phyloP scores from a whole-genome alignment of 371 early-diverging fungal species.

The Cokeromyces recurvatus region DNA sequence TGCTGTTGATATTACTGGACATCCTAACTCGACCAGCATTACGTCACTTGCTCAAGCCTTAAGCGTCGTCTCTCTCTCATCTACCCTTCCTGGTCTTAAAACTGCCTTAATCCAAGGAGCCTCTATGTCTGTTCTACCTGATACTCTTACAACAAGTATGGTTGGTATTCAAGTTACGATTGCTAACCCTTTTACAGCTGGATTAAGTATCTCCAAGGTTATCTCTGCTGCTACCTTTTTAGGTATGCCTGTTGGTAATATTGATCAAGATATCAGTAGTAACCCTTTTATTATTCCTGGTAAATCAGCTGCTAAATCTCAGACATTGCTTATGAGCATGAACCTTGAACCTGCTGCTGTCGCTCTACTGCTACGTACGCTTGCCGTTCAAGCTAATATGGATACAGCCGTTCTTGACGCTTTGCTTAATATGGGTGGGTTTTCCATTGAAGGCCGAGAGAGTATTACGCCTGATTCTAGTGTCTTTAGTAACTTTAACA shows the following conservation, averaged over 20 bases:
- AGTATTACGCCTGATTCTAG: conserved; percentile 29
- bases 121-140: conserved; percentile 34
- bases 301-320: conserved; percentile 26
- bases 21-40: conserved; percentile 41
- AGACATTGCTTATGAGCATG: conserved; percentile 31
- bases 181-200: conserved; percentile 53
- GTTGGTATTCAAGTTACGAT: conserved; percentile 48
- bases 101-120: conserved; percentile 43
- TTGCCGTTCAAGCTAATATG: conserved; percentile 41
- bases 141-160: conserved; percentile 36
- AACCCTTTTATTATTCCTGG: conserved; percentile 38
- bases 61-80: conserved; percentile 32
- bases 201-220: conserved; percentile 44
- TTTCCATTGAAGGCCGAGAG: conserved; percentile 33
- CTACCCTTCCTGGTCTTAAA: conserved; percentile 48
- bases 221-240: conserved; percentile 42
- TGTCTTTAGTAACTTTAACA: conserved; percentile 41
- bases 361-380: conserved; percentile 40
- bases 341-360: conserved; percentile 44
- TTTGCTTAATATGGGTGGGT: conserved; percentile 42
- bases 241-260: conserved; percentile 49
- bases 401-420: conserved; percentile 44
- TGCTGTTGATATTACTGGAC: conserved; percentile 44
- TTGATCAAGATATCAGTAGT: conserved; percentile 42
- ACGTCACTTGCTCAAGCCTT: conserved; percentile 44